Evolutionary conservation across 331 rosid genomes (phyloP).

Genomic region (Erythrophleum ivorense): DNA sequence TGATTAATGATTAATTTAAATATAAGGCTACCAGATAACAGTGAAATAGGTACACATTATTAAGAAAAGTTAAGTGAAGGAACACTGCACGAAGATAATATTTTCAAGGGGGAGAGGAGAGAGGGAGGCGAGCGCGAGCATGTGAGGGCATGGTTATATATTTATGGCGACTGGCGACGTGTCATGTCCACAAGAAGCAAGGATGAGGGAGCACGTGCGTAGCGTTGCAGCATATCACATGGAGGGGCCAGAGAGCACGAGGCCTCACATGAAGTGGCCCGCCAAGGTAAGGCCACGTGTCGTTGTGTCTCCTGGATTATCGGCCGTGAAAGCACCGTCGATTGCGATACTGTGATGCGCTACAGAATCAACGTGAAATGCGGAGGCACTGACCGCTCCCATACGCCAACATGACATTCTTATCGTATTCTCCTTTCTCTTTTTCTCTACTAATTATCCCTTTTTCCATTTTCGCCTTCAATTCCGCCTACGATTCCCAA

Average conservation of each 20-base stretch:
- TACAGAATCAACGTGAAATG: slow-evolving; percentile 27
- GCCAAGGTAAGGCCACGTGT: slow-evolving; percentile 39
- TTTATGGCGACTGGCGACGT: slow-evolving; percentile 34
- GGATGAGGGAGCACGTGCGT: slow-evolving; percentile 46
- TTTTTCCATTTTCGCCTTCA: background rate
- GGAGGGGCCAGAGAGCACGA: slow-evolving; percentile 47
- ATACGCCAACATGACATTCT: slow-evolving; percentile 35
- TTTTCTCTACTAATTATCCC: background rate
- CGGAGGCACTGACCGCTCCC: slow-evolving; percentile 45
- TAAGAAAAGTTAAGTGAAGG: too few relatives aligned
- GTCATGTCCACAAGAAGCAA: background rate
- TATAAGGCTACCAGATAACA: too few relatives aligned
- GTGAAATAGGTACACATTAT: too few relatives aligned
- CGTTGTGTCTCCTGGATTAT: slow-evolving; percentile 8
- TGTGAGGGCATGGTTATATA: slow-evolving; percentile 24
- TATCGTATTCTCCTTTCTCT: background rate
- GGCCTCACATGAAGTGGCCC: slow-evolving; percentile 48
- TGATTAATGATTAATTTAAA: too few relatives aligned
- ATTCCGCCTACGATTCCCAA: background rate
- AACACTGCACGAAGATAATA: too few relatives aligned
- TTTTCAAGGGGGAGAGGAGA: too few relatives aligned
- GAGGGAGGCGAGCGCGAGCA: background rate
- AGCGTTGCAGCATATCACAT: background rate
- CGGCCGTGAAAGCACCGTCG: slow-evolving; percentile 35
- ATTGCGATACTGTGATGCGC: slow-evolving; percentile 22